Base-by-base conservation (phyloP, 75 land plant genomes). In the Larix kaempferi region DNA sequence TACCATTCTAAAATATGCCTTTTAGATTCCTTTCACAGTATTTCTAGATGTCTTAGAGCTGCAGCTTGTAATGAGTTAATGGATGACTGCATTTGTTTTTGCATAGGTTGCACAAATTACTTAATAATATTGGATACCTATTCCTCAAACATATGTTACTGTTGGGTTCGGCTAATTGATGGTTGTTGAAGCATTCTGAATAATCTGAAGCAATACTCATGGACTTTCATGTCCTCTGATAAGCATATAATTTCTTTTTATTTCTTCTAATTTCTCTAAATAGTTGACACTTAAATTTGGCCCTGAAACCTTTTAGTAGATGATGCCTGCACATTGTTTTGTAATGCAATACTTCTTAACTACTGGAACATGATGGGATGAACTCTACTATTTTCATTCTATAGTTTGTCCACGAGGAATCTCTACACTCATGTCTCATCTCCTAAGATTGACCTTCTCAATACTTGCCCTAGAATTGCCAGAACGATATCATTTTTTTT, bases 401-500 rank as follows among this genome's bases (percentile, higher is more conserved):
- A 29, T 66, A 66, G 41, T 29, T 29, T 29, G 33, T 29, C 33
- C 33, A 29, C 1, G 1, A 12, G 67, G 33, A 64, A 27, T 29
- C 16, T 33, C 37, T 5, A 64, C 67, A 4, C 33, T 17, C 37
- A 66, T 17, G 29, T 66, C 71, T 95, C 98, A 95, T 80, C 93
- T 83, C 77, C 88, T 87, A 57, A 91, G 77, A 14, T 89, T 91
- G 37, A 88, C 35, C 73, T 91, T 95, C 19, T 75, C 78, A 66
- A 5, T 5, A 37, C 79, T 54, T n/a, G n/a, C n/a, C n/a, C n/a
- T n/a, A n/a, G n/a, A n/a, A 12, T 73, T 55, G 16, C 35, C 35
- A 13, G 78, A 76, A 3, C 16, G 81, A 79, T 21, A 35, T 15
- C 41, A 73, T 79, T 61, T 81, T 69, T 69, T 74, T 81, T 52